phyloP scores from a whole-genome alignment of 2,329 filamentous ascomycete species.

The Trichoderma polysporum region DNA sequence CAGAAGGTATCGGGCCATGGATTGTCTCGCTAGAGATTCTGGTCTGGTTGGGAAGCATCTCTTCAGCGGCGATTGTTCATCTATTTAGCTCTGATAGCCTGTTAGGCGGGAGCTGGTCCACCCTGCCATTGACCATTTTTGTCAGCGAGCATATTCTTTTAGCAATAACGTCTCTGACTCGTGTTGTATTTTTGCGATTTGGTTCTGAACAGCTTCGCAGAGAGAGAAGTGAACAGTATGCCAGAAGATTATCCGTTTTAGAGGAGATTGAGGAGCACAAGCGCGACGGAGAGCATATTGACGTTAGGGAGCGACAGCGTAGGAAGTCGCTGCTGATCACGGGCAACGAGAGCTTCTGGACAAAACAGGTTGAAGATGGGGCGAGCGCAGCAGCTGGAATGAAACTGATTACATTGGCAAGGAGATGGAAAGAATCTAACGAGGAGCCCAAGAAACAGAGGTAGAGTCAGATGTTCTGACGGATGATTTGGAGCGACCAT shows the following conservation, averaged over 20 bases:
- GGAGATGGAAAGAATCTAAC: slow-evolving; percentile 23
- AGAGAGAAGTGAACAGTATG: slow-evolving; percentile 42
- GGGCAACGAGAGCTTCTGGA: slow-evolving; percentile 41
- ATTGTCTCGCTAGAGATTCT: slow-evolving; percentile 66
- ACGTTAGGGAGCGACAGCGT: slow-evolving; percentile 38
- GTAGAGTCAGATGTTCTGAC: background rate
- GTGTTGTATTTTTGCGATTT: slow-evolving; percentile 37
- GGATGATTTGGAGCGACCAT: background rate
- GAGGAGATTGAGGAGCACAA: slow-evolving; percentile 43
- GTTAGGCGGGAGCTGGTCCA: slow-evolving; percentile 60
- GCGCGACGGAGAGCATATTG: slow-evolving; percentile 34
- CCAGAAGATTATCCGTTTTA: slow-evolving; percentile 37
- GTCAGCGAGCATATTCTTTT: slow-evolving; percentile 73
- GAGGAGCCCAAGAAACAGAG: slow-evolving; percentile 11
- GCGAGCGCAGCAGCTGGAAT: slow-evolving; percentile 37
- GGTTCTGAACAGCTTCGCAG: slow-evolving; percentile 43
- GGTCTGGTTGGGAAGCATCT: slow-evolving; percentile 71
- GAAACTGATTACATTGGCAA: slow-evolving; percentile 36
- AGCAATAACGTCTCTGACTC: slow-evolving; percentile 49
- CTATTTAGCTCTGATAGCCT: slow-evolving; percentile 62
- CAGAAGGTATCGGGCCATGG: slow-evolving; percentile 74
- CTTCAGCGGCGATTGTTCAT: slow-evolving; percentile 70
- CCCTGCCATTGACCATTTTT: slow-evolving; percentile 68
- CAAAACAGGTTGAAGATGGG: slow-evolving; percentile 42
- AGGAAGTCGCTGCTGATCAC: slow-evolving; percentile 38